Conservation (phyloP, 306 rosid species). For the Glycine latifolia region DNA sequence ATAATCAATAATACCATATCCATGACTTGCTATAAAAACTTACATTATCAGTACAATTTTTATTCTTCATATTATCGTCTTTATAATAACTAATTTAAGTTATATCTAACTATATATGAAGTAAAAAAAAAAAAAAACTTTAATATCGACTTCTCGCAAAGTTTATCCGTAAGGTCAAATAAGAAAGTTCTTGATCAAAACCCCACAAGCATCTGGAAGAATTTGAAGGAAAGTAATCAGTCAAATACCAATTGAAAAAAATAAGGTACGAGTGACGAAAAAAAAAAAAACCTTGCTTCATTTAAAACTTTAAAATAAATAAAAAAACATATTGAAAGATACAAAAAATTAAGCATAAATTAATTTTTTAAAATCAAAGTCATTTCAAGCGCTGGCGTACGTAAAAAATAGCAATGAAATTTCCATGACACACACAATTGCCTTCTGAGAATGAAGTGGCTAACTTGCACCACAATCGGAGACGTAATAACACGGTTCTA, state of each 20-base stretch:
- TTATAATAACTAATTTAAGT: too few relatives aligned
- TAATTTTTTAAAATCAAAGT: background rate
- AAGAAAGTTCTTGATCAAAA: background rate
- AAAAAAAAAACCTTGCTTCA: background rate
- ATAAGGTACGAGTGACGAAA: background rate
- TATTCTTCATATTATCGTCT: too few relatives aligned
- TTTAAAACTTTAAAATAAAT: background rate
- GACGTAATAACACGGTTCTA: background rate
- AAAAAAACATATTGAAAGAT: background rate
- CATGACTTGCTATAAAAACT: too few relatives aligned
- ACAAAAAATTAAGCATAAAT: background rate
- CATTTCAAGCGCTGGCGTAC: background rate
- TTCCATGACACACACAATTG: background rate
- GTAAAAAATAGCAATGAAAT: background rate
- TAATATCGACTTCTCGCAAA: background rate
- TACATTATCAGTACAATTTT: too few relatives aligned
- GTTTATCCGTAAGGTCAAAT: background rate
- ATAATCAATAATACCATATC: too few relatives aligned
- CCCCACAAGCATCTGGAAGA: background rate
- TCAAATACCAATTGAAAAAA: background rate
- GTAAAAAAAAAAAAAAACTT: too few relatives aligned
- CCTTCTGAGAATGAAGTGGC: background rate
- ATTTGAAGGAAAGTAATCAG: background rate
- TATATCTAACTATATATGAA: too few relatives aligned
- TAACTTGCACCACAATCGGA: background rate